Evolutionary conservation across 768 basidiomycete genomes (phyloP).

Genomic region (Psilocybe cyanescens): DNA sequence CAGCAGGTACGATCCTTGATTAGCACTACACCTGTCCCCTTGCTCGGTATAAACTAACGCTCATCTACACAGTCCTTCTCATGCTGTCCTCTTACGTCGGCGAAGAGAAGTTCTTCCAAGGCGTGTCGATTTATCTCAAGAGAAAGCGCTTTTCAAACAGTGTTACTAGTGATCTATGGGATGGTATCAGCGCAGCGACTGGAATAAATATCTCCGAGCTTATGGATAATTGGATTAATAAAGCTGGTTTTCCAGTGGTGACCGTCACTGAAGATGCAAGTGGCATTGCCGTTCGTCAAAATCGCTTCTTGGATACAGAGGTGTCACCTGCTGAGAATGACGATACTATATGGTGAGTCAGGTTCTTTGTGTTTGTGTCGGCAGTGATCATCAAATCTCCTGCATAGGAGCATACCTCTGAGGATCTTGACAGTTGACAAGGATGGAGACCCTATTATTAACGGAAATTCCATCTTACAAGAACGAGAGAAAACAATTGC

Average conservation of each 20-base stretch:
- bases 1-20: conserved; percentile 54
- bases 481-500: conserved; percentile 69
- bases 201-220: conserved; percentile 74
- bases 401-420: conserved; percentile 77
- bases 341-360: conserved; percentile 77
- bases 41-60: neutral
- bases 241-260: conserved; percentile 89
- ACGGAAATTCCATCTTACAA: conserved; percentile 67
- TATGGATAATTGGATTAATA: conserved; percentile 92
- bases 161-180: conserved; percentile 85
- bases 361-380: neutral
- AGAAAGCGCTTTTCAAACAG: conserved; percentile 84
- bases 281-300: conserved; percentile 82
- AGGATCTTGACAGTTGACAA: conserved; percentile 61
- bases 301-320: conserved; percentile 90
- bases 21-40: too few relatives aligned
- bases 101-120: conserved; percentile 84
- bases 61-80: conserved; percentile 65
- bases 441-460: conserved; percentile 54
- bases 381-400: neutral
- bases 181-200: conserved; percentile 78
- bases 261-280: conserved; percentile 77
- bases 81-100: conserved; percentile 92
- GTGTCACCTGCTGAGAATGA: conserved; percentile 73
- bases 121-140: conserved; percentile 92